Conservation (phyloP, 163 green algal genomes). For the Chlamydomonas reinhardtii region DNA sequence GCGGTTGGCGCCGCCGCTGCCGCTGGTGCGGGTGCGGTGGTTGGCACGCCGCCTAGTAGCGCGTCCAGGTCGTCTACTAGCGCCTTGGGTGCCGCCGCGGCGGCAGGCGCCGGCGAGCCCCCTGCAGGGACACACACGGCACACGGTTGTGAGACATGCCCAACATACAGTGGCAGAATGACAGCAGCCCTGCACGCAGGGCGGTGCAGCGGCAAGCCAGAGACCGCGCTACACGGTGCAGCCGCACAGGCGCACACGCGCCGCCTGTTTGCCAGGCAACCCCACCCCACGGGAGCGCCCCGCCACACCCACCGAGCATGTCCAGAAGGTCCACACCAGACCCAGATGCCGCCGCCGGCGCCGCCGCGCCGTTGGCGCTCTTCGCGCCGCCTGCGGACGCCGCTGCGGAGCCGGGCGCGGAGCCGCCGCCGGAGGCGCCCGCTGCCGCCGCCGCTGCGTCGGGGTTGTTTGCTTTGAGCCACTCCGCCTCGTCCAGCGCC, state of each 20-base stretch:
- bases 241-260: neutral
- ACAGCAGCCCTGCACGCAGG: too few relatives aligned
- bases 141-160: too few relatives aligned
- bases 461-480: conserved; percentile 61
- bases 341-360: neutral
- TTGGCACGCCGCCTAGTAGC: conserved; percentile 54
- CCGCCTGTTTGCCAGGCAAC: neutral
- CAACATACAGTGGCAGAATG: too few relatives aligned
- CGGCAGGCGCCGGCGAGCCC: neutral
- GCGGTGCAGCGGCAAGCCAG: too few relatives aligned
- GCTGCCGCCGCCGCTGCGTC: conserved; percentile 22
- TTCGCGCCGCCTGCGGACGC: neutral
- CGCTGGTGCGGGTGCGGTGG: neutral
- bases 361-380: too few relatives aligned
- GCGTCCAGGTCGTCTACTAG: conserved; percentile 57
- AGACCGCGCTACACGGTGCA: too few relatives aligned
- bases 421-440: neutral
- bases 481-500: conserved; percentile 86
- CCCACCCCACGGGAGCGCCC: too few relatives aligned
- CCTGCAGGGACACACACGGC: neutral
- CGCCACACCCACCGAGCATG: conserved; percentile 49
- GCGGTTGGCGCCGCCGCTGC: neutral
- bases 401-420: conserved; percentile 29
- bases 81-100: neutral
- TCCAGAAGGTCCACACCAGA: conserved; percentile 69